These are phyloP conservation scores for Phytophthora agathidicida DNA, from an alignment of 352 stramenopile genomes.

Conservation along the genomic window DNA sequence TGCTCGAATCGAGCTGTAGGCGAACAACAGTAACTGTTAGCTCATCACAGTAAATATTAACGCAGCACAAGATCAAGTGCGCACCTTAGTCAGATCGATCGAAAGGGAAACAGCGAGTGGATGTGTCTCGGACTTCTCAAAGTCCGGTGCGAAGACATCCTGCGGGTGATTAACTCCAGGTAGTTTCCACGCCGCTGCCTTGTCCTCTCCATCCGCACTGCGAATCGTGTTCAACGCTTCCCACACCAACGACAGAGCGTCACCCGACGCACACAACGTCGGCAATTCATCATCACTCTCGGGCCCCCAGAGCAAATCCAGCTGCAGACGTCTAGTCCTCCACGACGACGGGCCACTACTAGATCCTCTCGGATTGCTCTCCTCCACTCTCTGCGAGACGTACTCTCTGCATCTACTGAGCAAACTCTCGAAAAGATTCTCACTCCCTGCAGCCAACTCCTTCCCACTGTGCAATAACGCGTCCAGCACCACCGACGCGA, in stretches of 20 bases:
- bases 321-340: slow-evolving; percentile 70
- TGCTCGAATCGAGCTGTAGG: slow-evolving; percentile 53
- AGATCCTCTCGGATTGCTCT: slow-evolving; percentile 58
- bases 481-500: slow-evolving; percentile 73
- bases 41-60: neutral
- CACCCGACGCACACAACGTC: slow-evolving; percentile 63
- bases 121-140: slow-evolving; percentile 48
- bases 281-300: slow-evolving; percentile 62
- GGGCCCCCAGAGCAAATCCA: slow-evolving; percentile 70
- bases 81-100: slow-evolving; percentile 58
- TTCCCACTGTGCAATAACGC: slow-evolving; percentile 68
- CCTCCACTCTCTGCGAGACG: slow-evolving; percentile 64
- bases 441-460: slow-evolving; percentile 41
- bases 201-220: slow-evolving; percentile 31
- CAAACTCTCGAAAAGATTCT: slow-evolving; percentile 75
- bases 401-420: slow-evolving; percentile 78
- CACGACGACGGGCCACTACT: slow-evolving; percentile 56
- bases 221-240: slow-evolving; percentile 62
- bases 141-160: slow-evolving; percentile 43
- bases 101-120: slow-evolving; percentile 44
- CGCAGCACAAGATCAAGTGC: neutral
- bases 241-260: slow-evolving; percentile 64
- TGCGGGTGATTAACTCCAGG: slow-evolving; percentile 65
- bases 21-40: neutral
- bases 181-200: slow-evolving; percentile 47